A percentile compares a stretch with the other conserved stretches of the same genome.
Conservation (phyloP, 345 rosid species). For the Psidium friedrichsthalianum region DNA sequence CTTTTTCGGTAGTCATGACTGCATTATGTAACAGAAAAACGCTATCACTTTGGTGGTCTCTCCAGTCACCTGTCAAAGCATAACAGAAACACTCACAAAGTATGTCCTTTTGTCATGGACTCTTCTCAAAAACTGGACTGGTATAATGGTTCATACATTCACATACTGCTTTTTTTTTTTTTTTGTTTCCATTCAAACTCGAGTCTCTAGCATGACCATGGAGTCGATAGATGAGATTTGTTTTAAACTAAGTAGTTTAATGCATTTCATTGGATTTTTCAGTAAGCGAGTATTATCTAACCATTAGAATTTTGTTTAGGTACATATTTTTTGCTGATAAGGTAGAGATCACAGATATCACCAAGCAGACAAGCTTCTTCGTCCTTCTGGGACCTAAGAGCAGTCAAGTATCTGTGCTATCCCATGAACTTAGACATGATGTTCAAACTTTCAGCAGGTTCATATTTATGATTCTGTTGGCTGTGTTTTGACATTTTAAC, state of each 20-base stretch:
- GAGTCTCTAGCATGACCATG: not conserved
- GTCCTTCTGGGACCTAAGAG: slow-evolving; percentile 62
- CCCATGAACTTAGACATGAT: not conserved
- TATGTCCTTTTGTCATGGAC: slow-evolving; percentile 15
- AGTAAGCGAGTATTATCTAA: not conserved
- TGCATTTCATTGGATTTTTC: rapidly evolving
- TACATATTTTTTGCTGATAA: slow-evolving; percentile 80
- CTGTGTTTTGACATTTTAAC: slow-evolving; percentile 1
- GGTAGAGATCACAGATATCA: slow-evolving; percentile 72
- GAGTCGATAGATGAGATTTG: not conserved
- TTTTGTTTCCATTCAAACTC: not conserved
- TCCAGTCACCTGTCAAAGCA: slow-evolving; percentile 44
- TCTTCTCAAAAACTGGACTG: not conserved
- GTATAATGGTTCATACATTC: not conserved
- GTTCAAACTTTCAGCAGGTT: slow-evolving; percentile 3
- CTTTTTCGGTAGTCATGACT: not conserved
- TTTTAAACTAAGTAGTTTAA: not conserved
- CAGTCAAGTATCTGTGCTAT: slow-evolving; percentile 35
- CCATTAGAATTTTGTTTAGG: slow-evolving; percentile 17
- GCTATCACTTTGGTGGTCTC: slow-evolving; percentile 61
- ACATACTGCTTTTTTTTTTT: not conserved
- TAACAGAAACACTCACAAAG: slow-evolving; percentile 63
- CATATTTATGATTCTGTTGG: not conserved
- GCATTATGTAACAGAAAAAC: slow-evolving; percentile 45
- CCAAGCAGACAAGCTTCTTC: slow-evolving; percentile 70